Evolutionary conservation across 768 basidiomycete genomes (phyloP), one percentile per base, ranked within the genome.

Genomic region (Rhizopogon vulgaris): DNA sequence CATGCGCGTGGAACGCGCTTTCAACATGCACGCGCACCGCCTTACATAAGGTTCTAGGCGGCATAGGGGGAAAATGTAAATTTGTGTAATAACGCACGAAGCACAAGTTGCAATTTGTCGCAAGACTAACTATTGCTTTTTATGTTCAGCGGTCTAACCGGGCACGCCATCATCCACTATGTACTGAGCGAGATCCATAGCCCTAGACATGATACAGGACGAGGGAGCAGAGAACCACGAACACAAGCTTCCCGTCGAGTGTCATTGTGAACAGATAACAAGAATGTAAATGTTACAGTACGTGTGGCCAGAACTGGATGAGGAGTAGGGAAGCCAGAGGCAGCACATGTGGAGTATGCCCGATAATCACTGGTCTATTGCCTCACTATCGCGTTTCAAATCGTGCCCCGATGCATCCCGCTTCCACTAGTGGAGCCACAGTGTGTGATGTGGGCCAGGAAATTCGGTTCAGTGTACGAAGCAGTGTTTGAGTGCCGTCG

Each of bases 31-130:
- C 41, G 38, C 53, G 38, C 55, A 56, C 40, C 14, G 14, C 6
- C 42, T 67, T 58, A 69, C 38, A 41, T 66, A 67, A 66, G 32
- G 4, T 34, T 34, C 12, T 1, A 11, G 4, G 37, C 17, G 36
- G 3, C 41, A 45, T 25, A 37, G 32, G 24, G 28, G 14, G 24
- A 28, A 27, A 45, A 42, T n/a, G 25, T 28, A 42, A 39, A 38
- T 25, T 24, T 38, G 48, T 38, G 9, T 10, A 24, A 14, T 4
- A 18, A 38, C 12, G 39, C 22, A 41, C 2, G 48, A 28, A 22
- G 28, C 28, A 8, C 28, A 28, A 28, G 28, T 34, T 34, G 48
- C 48, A 30, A 27, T 39, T 25, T 38, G 22, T n/a, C 25, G n/a
- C 48, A 39, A 18, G 46, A 30, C 18, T 25, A 24, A 14, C 8